Evolutionary conservation across 75 land plant genomes (phyloP).

Genomic region (Pinus albicaulis): DNA sequence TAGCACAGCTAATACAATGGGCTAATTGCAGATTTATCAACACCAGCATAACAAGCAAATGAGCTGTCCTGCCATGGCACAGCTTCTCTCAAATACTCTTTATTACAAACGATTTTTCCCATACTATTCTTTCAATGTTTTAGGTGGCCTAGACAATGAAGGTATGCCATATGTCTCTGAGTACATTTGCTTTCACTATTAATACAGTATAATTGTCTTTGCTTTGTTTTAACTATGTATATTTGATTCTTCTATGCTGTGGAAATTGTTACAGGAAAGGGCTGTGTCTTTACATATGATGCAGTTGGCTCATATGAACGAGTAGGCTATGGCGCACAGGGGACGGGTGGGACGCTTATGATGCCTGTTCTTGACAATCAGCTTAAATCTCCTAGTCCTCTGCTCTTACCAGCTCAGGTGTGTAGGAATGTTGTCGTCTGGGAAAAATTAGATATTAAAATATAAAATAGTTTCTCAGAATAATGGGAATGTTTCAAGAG

Average conservation of each 20-base stretch:
- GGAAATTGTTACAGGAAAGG: slow-evolving; percentile 59
- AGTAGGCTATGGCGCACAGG: slow-evolving; percentile 91
- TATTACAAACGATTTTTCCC: slow-evolving; percentile 99
- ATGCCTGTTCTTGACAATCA: slow-evolving; percentile 96
- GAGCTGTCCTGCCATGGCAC: slow-evolving; percentile 98
- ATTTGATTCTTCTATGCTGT: not conserved
- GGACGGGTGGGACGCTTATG: slow-evolving; percentile 76
- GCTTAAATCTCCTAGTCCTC: slow-evolving; percentile 93
- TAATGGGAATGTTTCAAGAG: too few species aligned
- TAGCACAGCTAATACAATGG: not conserved
- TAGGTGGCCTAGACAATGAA: slow-evolving; percentile 93
- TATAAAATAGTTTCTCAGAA: too few species aligned
- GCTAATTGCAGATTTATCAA: slow-evolving; percentile 68
- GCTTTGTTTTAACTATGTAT: not conserved
- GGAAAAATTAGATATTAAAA: not conserved
- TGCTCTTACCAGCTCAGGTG: slow-evolving; percentile 74
- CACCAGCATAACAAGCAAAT: slow-evolving; percentile 97
- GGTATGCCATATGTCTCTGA: slow-evolving; percentile 33
- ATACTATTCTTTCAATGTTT: slow-evolving; percentile 91
- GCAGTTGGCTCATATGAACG: slow-evolving; percentile 98
- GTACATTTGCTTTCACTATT: not conserved
- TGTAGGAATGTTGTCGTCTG: not conserved
- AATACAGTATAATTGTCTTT: not conserved
- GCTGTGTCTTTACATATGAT: slow-evolving; percentile 97
- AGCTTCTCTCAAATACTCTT: slow-evolving; percentile 88